phyloP scores from a whole-genome alignment of 805 yeast genomes.

The Scheffersomyces coipomensis region DNA sequence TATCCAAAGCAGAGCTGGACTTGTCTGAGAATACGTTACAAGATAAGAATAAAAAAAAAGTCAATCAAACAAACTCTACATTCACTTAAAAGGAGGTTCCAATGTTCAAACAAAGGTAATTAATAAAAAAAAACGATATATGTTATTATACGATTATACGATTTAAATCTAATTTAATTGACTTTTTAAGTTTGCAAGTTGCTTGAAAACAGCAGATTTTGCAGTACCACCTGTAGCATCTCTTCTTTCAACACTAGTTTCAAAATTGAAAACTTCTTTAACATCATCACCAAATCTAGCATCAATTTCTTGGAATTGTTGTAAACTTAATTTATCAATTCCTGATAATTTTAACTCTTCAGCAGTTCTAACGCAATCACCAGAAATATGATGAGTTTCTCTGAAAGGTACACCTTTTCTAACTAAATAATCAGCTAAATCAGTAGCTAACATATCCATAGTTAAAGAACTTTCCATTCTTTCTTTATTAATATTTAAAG shows the following conservation, averaged over 20 bases:
- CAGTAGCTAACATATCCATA: slow-evolving; percentile 99
- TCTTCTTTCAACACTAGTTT: slow-evolving; percentile 93
- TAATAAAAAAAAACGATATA: too few species aligned
- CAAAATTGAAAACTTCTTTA: slow-evolving; percentile 83
- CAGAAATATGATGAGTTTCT: slow-evolving; percentile 98
- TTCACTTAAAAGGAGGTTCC: too few species aligned
- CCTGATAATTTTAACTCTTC: slow-evolving; percentile 78
- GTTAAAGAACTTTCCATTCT: slow-evolving; percentile 87
- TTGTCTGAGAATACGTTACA: too few species aligned
- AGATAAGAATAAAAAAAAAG: too few species aligned
- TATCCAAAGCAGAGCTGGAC: too few species aligned
- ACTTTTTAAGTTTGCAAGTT: slow-evolving; percentile 44
- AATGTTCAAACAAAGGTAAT: too few species aligned
- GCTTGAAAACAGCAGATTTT: slow-evolving; percentile 79
- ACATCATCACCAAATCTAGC: slow-evolving; percentile 79
- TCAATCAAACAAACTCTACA: too few species aligned
- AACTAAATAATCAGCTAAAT: slow-evolving; percentile 94
- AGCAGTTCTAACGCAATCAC: slow-evolving; percentile 92
- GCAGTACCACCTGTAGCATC: slow-evolving; percentile 98
- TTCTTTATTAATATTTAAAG: slow-evolving; percentile 68
- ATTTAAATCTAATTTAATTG: not conserved
- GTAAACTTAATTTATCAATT: slow-evolving; percentile 77
- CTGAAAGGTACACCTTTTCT: slow-evolving; percentile 98
- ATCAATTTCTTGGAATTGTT: slow-evolving; percentile 80
- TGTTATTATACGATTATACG: too few species aligned